These are phyloP conservation scores for Gypsophila paniculata DNA, from an alignment of 179 eudicot species.

Conservation along the genomic window DNA sequence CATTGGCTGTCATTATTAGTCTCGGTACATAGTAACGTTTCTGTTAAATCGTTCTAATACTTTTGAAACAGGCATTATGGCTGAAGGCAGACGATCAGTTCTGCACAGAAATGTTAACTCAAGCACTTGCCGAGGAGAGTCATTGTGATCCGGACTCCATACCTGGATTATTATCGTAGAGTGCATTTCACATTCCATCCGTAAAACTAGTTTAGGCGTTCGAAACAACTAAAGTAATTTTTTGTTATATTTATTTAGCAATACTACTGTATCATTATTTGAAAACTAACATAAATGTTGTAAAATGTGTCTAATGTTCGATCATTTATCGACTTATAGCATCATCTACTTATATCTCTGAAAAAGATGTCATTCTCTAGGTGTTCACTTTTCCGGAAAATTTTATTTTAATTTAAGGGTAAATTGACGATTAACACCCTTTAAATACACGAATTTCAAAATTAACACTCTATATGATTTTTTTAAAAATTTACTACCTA, in stretches of 20 bases:
- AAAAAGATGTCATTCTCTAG: too few relatives aligned
- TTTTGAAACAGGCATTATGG: constrained; percentile 64
- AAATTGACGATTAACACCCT: too few relatives aligned
- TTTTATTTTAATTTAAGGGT: too few relatives aligned
- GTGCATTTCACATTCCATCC: neutral
- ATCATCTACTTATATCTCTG: too few relatives aligned
- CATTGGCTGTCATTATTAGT: neutral
- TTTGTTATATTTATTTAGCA: neutral
- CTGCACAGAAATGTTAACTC: constrained; percentile 85
- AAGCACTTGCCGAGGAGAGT: constrained; percentile 65
- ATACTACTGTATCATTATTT: constrained; percentile 2
- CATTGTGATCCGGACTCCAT: constrained; percentile 42
- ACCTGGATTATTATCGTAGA: constrained; percentile 28
- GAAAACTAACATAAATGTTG: neutral
- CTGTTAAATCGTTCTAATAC: neutral
- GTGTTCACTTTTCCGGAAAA: too few relatives aligned
- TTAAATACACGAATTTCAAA: too few relatives aligned
- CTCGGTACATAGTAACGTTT: neutral
- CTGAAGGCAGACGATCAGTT: constrained; percentile 79
- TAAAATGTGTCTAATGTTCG: neutral
- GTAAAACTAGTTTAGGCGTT: constrained; percentile 8
- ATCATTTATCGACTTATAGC: too few relatives aligned
- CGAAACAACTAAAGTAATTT: neutral
- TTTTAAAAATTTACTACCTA: too few relatives aligned
- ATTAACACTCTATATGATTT: too few relatives aligned